These are phyloP conservation scores for Botrytis byssoidea DNA, from an alignment of 2,329 filamentous ascomycete genomes.

Conservation along the genomic window DNA sequence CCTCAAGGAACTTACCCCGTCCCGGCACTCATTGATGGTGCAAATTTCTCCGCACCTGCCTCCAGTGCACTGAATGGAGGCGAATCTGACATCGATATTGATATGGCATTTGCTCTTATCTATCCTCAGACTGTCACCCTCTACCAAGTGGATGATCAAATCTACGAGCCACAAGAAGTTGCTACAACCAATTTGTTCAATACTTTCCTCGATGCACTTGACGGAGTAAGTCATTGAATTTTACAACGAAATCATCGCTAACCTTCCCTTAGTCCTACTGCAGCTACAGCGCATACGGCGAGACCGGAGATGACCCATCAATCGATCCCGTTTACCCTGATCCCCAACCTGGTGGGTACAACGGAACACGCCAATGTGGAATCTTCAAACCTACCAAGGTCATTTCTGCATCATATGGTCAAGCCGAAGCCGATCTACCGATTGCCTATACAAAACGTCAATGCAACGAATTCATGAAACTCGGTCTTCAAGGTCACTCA, in stretches of 20 bases:
- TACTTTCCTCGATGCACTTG: slow-evolving; percentile 36
- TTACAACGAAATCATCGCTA: not conserved
- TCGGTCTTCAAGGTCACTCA: slow-evolving; percentile 65
- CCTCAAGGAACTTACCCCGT: slow-evolving; percentile 26
- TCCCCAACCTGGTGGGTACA: slow-evolving; percentile 42
- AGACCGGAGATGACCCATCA: slow-evolving; percentile 42
- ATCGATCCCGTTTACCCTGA: slow-evolving; percentile 48
- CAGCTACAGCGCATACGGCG: slow-evolving; percentile 46
- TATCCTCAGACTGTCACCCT: slow-evolving; percentile 30
- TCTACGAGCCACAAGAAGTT: slow-evolving; percentile 30
- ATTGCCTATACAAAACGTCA: slow-evolving; percentile 58
- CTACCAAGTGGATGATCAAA: slow-evolving; percentile 35
- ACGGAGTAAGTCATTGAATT: slow-evolving; percentile 26
- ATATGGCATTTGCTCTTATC: slow-evolving; percentile 35
- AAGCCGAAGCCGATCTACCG: slow-evolving; percentile 64
- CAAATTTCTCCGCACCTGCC: slow-evolving; percentile 23
- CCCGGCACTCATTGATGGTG: slow-evolving; percentile 32
- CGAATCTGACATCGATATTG: slow-evolving; percentile 42
- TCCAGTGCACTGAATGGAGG: slow-evolving; percentile 19
- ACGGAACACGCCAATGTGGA: slow-evolving; percentile 36
- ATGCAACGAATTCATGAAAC: slow-evolving; percentile 62
- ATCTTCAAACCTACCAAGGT: slow-evolving; percentile 32
- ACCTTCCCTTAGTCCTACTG: slow-evolving; percentile 41
- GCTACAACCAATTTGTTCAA: slow-evolving; percentile 35
- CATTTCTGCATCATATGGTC: slow-evolving; percentile 65